A percentile compares a stretch with the other conserved stretches of the same genome.
phyloP scores from a whole-genome alignment of 116 monocot genomes.

The Trichopus zeylanicus region DNA sequence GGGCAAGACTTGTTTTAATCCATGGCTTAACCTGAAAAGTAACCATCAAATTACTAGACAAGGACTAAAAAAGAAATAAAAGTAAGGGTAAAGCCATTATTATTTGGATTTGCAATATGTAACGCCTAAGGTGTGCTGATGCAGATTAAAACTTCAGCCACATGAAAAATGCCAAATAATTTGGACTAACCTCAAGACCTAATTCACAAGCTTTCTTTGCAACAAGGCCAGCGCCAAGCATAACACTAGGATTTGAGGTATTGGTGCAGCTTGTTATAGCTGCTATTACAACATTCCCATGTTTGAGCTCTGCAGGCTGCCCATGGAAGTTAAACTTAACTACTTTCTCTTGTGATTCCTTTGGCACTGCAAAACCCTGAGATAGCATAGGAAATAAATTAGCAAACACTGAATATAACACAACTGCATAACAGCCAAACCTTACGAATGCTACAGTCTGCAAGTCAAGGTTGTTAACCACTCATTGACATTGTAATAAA shows the following conservation, averaged over 20 bases:
- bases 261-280: constrained; percentile 96
- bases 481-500: too few species aligned
- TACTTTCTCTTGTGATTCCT: constrained; percentile 65
- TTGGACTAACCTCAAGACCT: constrained; percentile 64
- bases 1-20: constrained; percentile 96
- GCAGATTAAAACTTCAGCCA: too few species aligned
- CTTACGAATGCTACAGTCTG: background rate
- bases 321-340: constrained; percentile 63
- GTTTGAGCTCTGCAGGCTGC: constrained; percentile 57
- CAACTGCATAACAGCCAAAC: background rate
- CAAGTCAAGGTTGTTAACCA: too few species aligned
- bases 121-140: background rate
- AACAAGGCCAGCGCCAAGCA: constrained; percentile 90
- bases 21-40: constrained; percentile 75
- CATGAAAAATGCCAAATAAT: background rate
- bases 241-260: constrained; percentile 95
- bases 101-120: background rate
- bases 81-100: background rate
- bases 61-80: background rate
- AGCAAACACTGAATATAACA: constrained; percentile 3
- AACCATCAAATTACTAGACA: background rate
- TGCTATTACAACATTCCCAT: constrained; percentile 90
- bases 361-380: constrained; percentile 92
- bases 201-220: constrained; percentile 90
- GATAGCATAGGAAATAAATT: background rate